Conservation (phyloP, 352 stramenopile species). For the Pythium brachiatum region DNA sequence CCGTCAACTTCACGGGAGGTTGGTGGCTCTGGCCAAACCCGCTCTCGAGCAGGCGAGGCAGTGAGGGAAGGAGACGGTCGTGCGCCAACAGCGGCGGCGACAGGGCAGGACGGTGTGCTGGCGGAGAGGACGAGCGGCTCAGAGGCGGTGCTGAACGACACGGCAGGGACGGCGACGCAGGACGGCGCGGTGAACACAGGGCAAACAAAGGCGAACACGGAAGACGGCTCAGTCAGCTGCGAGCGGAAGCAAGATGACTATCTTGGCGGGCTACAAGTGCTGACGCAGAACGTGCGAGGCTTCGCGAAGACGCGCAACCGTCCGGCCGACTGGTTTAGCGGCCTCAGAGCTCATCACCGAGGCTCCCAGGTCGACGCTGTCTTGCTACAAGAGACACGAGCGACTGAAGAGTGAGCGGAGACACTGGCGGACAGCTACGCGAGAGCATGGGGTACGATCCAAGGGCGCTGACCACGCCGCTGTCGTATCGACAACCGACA, state of each 20-base stretch:
- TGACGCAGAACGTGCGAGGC: slow-evolving; percentile 13
- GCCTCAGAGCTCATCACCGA: background rate
- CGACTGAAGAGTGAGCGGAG: background rate
- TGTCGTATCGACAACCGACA: slow-evolving; percentile 12
- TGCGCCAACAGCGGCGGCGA: no score
- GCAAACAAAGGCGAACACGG: background rate
- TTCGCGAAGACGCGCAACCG: background rate
- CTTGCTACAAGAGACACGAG: slow-evolving; percentile 5
- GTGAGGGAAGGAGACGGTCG: no score
- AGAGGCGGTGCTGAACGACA: no score
- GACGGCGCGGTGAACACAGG: no score
- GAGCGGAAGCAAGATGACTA: no score
- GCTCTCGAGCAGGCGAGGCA: background rate
- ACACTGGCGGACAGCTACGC: background rate
- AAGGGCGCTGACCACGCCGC: background rate
- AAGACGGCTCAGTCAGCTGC: background rate
- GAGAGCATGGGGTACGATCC: slow-evolving; percentile 2
- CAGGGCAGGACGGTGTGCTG: no score
- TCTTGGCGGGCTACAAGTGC: background rate
- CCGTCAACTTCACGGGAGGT: background rate
- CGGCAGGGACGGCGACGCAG: no score
- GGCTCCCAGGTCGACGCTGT: background rate
- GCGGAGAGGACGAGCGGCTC: background rate
- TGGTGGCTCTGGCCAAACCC: background rate
- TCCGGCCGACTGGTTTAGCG: slow-evolving; percentile 4